Evolutionary conservation across 768 basidiomycete species (phyloP).

Genomic region (Vishniacozyma victoriae): DNA sequence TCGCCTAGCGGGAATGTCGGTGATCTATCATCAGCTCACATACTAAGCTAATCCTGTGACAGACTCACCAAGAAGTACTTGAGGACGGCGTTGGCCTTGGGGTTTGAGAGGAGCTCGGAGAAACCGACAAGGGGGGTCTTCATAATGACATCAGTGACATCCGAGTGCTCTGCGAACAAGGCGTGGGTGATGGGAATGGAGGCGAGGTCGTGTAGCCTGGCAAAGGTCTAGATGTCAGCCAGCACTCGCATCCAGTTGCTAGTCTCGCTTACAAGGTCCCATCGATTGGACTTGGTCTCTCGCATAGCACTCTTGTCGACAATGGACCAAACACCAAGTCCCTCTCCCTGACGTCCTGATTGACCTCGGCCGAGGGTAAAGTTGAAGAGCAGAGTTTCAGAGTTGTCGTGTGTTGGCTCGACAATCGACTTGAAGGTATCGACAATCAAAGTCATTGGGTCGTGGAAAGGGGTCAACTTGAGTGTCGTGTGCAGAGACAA

Average conservation of each 20-base stretch:
- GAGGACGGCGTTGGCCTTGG: slow-evolving; percentile 67
- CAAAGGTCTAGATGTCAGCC: slow-evolving; percentile 60
- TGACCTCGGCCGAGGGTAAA: slow-evolving; percentile 58
- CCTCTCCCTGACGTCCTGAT: slow-evolving; percentile 52
- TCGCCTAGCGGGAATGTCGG: slow-evolving; percentile 74
- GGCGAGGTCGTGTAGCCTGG: slow-evolving; percentile 60
- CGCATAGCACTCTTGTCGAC: slow-evolving; percentile 73
- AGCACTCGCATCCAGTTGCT: neutral
- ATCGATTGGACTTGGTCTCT: slow-evolving; percentile 63
- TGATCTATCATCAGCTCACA: slow-evolving; percentile 50
- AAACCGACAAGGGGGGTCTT: slow-evolving; percentile 58
- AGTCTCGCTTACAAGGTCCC: slow-evolving; percentile 72
- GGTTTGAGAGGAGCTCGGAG: slow-evolving; percentile 58
- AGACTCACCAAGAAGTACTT: slow-evolving; percentile 70
- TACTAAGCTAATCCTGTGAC: too few relatives aligned
- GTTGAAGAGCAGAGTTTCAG: slow-evolving; percentile 69
- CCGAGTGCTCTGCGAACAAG: slow-evolving; percentile 83
- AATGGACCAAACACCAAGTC: slow-evolving; percentile 75
- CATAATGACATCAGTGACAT: slow-evolving; percentile 71
- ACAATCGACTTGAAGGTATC: slow-evolving; percentile 61
- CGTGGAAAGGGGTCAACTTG: slow-evolving; percentile 74
- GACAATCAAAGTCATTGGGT: slow-evolving; percentile 62
- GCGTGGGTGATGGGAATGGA: slow-evolving; percentile 59
- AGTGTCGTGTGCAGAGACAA: slow-evolving; percentile 73
- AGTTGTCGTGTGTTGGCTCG: slow-evolving; percentile 66